Conservation (phyloP, 768 basidiomycete genomes). For the Suillus spraguei region DNA sequence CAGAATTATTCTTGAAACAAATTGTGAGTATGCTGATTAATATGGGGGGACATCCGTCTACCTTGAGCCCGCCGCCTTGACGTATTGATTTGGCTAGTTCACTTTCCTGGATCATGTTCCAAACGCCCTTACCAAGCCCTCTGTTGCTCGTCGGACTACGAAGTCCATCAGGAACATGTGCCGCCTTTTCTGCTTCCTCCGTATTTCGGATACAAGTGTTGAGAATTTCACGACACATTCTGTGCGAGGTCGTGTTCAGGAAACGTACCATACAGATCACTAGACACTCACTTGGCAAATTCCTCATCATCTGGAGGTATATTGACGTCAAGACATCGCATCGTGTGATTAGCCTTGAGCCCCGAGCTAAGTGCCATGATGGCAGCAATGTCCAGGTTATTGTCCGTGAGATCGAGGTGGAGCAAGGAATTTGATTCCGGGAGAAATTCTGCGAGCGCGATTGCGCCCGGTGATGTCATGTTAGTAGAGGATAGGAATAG, state of each 20-base stretch:
- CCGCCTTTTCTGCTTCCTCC: conserved; percentile 68
- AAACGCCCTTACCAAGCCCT: conserved; percentile 69
- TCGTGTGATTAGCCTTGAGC: conserved; percentile 78
- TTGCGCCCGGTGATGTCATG: conserved; percentile 83
- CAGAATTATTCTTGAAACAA: background rate
- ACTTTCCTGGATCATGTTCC: conserved; percentile 87
- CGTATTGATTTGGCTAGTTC: conserved; percentile 74
- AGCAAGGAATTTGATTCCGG: conserved; percentile 86
- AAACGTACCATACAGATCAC: background rate
- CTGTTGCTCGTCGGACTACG: conserved; percentile 43
- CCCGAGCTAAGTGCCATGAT: conserved; percentile 91
- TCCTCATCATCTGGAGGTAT: conserved; percentile 86
- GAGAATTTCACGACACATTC: conserved; percentile 87
- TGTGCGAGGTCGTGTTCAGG: conserved; percentile 33
- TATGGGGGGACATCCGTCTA: conserved; percentile 44
- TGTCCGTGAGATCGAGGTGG: conserved; percentile 89
- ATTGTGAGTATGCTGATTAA: background rate
- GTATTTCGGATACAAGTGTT: conserved; percentile 93
- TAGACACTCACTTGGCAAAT: conserved; percentile 55
- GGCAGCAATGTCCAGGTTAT: conserved; percentile 83
- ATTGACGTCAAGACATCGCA: conserved; percentile 92
- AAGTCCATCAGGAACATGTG: conserved; percentile 23
- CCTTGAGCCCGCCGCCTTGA: conserved; percentile 48
- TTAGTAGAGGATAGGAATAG: conserved; percentile 87
- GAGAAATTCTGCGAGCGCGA: conserved; percentile 94